Evolutionary conservation across 768 basidiomycete species (phyloP), one percentile per base, ranked within the genome.

Genomic region (Phallus indusiatus): DNA sequence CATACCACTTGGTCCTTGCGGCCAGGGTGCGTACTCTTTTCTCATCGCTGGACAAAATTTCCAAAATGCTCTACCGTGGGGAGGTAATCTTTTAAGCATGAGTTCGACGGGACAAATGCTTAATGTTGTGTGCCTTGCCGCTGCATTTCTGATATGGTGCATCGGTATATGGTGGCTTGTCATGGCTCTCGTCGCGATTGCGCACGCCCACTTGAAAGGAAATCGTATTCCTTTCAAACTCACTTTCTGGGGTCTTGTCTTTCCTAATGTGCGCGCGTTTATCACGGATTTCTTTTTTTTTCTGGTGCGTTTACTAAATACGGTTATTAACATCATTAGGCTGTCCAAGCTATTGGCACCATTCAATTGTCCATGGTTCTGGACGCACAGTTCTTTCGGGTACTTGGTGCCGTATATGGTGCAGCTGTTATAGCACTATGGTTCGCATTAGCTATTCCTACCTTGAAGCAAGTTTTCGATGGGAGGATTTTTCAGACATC

Each of bases 181-280:
- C 53, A 70, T 81, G 18, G 75, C 78, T 1, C 35, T 76, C n/a
- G 67, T 71, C 56, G 75, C 75, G 8, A 71, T 81, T 24, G 66
- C 47, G 7, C 66, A 71, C 22, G 64, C 68, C 56, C 70, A 73
- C 18, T 12, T 69, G 17, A 69, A 61, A 57, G 62, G 68, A 47
- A 63, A 71, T n/a, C 63, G 65, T n/a, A 59, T 80, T 5, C 71
- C 72, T 0, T 81, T 82, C 62, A 69, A 73, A 7, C 62, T 82
- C 59, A 71, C 73, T 0, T 81, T 78, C 64, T 82, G 81, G 81
- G 81, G 80, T 5, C 70, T 77, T 17, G 70, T 82, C 61, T 83
- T 82, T 72, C 81, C 81, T 21, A 80, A 77, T 66, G 81, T 66
- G 47, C 34, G 47, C 34, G 65, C 56, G 28, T 21, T n/a, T 33